A percentile compares a stretch with the other conserved stretches of the same genome.
Conservation (phyloP, 352 stramenopile species). For the Phytophthora megakarya region DNA sequence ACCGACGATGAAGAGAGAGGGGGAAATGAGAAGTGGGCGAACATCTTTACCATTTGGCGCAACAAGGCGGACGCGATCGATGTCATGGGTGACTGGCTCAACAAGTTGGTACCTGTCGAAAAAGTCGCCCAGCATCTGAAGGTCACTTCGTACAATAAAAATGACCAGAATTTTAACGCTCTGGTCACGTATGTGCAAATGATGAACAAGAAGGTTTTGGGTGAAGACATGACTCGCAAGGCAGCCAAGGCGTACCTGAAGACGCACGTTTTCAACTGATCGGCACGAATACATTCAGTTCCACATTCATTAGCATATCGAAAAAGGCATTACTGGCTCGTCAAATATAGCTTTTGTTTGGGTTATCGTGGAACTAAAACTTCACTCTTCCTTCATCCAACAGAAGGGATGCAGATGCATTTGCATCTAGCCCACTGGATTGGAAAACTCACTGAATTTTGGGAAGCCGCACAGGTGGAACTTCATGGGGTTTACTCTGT, state of each 20-base stretch:
- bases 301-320: too few relatives aligned
- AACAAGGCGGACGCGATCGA: not conserved
- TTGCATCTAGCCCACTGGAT: not conserved
- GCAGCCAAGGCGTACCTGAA: not conserved
- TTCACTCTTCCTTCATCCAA: not conserved
- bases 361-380: not conserved
- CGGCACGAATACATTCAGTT: too few relatives aligned
- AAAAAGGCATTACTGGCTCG: too few relatives aligned
- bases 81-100: not conserved
- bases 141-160: not conserved
- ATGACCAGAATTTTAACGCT: not conserved
- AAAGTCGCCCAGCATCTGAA: not conserved
- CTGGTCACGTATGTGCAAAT: not conserved
- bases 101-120: not conserved
- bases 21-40: not conserved
- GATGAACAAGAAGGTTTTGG: not conserved
- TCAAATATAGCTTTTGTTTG: not conserved
- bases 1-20: not conserved
- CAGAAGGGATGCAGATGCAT: not conserved
- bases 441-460: constrained; percentile 3
- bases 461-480: constrained; percentile 19
- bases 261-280: not conserved
- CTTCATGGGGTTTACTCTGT: constrained; percentile 29
- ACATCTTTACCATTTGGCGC: not conserved
- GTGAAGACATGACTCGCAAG: not conserved